Evolutionary conservation across 768 basidiomycete species (phyloP).

Genomic region (Suillus sp.): DNA sequence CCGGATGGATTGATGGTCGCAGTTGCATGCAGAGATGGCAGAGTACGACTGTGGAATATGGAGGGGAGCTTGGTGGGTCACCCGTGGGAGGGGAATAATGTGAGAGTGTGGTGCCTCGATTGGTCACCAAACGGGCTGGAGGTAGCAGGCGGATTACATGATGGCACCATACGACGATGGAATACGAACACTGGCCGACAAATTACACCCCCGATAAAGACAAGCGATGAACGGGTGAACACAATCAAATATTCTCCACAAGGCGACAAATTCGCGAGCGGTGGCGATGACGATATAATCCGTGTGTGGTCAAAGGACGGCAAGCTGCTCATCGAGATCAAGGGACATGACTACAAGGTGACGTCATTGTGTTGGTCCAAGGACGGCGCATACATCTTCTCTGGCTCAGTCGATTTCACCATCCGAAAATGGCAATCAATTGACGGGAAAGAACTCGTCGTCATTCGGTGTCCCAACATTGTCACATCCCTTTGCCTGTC

Average conservation of each 20-base stretch:
- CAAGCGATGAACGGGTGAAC: neutral
- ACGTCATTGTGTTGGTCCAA: neutral
- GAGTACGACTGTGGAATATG: no score
- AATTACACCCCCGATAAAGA: neutral
- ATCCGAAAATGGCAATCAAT: slow-evolving; percentile 1
- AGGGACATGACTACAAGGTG: neutral
- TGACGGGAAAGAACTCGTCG: neutral
- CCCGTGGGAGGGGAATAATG: slow-evolving; percentile 4
- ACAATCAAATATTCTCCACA: slow-evolving; percentile 1
- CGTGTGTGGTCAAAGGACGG: neutral
- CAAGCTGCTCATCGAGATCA: neutral
- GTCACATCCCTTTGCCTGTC: no score
- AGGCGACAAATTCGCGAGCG: no score
- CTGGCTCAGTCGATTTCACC: neutral
- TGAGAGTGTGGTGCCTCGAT: slow-evolving; percentile 5
- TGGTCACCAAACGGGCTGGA: no score
- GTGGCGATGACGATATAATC: neutral
- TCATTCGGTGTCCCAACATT: no score
- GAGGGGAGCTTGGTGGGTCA: neutral
- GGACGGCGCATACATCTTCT: slow-evolving; percentile 2
- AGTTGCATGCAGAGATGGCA: neutral
- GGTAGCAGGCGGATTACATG: no score
- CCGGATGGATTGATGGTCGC: neutral
- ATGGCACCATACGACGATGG: no score
- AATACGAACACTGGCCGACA: slow-evolving; percentile 11